These are phyloP conservation scores for Jamesozyma spencerorum DNA, from an alignment of 805 yeast species.

Conservation along the genomic window DNA sequence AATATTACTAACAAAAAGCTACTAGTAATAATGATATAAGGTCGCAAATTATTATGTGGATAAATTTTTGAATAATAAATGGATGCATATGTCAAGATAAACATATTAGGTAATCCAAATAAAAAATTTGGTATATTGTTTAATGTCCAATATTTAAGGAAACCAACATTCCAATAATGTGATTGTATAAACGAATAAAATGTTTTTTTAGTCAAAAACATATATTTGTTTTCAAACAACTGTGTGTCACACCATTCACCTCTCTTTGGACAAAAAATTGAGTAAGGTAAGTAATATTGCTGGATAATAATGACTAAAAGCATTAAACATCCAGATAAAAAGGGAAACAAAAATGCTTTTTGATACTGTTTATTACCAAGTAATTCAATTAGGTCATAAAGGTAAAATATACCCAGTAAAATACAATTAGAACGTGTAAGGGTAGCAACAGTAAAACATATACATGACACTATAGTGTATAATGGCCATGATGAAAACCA, in stretches of 20 bases:
- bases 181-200: slow-evolving; percentile 64
- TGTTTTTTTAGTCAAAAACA: slow-evolving; percentile 26
- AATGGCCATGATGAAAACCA: slow-evolving; percentile 10
- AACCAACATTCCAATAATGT: slow-evolving; percentile 80
- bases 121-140: slow-evolving; percentile 77
- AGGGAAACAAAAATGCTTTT: slow-evolving; percentile 24
- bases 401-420: slow-evolving; percentile 57
- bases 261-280: slow-evolving; percentile 54
- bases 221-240: slow-evolving; percentile 1
- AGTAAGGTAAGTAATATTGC: slow-evolving; percentile 47
- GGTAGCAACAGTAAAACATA: slow-evolving; percentile 46
- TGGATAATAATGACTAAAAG: slow-evolving; percentile 35
- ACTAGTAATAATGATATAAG: slow-evolving; percentile 36
- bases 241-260: slow-evolving; percentile 68
- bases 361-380: slow-evolving; percentile 8
- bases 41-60: slow-evolving; percentile 32
- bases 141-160: slow-evolving; percentile 71
- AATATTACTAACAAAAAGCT: slow-evolving; percentile 43
- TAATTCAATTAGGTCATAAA: slow-evolving; percentile 43
- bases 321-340: slow-evolving; percentile 50
- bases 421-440: slow-evolving; percentile 70
- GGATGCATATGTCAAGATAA: slow-evolving; percentile 36
- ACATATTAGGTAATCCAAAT: slow-evolving; percentile 60
- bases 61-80: slow-evolving; percentile 30
- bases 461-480: slow-evolving; percentile 17